Conservation (phyloP, 2,329 filamentous ascomycete species). For the Alternaria hordeiaustralica region DNA sequence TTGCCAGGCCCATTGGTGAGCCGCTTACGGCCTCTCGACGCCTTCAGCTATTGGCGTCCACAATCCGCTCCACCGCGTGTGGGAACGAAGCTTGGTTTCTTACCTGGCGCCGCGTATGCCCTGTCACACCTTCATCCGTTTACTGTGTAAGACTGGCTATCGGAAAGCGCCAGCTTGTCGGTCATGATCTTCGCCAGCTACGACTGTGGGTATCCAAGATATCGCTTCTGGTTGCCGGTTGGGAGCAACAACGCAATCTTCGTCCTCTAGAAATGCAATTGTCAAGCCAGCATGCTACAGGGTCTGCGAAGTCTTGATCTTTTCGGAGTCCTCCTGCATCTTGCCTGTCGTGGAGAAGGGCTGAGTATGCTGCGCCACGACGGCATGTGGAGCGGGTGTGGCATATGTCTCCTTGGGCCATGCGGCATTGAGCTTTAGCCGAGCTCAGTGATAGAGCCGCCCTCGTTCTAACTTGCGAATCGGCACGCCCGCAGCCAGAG, state of each 20-base stretch:
- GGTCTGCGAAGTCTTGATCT: too few relatives aligned
- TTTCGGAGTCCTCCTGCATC: too few relatives aligned
- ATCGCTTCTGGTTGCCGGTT: not conserved
- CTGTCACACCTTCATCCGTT: not conserved
- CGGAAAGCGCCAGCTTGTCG: conserved; percentile 4
- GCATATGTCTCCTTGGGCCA: too few relatives aligned
- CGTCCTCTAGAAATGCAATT: not conserved
- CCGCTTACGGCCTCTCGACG: conserved; percentile 5
- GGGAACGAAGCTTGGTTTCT: not conserved
- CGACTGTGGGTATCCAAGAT: not conserved
- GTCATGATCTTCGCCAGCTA: conserved; percentile 1
- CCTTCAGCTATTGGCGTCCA: not conserved
- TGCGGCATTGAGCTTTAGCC: conserved; percentile 6
- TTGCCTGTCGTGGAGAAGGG: not conserved
- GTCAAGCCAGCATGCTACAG: not conserved
- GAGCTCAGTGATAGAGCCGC: conserved; percentile 31
- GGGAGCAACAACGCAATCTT: not conserved
- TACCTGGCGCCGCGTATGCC: not conserved
- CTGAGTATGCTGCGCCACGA: not conserved
- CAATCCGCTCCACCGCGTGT: not conserved
- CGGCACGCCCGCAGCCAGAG: conserved; percentile 41
- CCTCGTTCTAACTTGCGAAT: conserved; percentile 35
- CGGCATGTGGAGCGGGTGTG: not conserved
- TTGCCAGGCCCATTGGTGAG: conserved; percentile 35
- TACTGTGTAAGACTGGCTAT: not conserved